Evolutionary conservation across 1,284 basidiomycete species (phyloP).

Genomic region (Volvariella surrecta): DNA sequence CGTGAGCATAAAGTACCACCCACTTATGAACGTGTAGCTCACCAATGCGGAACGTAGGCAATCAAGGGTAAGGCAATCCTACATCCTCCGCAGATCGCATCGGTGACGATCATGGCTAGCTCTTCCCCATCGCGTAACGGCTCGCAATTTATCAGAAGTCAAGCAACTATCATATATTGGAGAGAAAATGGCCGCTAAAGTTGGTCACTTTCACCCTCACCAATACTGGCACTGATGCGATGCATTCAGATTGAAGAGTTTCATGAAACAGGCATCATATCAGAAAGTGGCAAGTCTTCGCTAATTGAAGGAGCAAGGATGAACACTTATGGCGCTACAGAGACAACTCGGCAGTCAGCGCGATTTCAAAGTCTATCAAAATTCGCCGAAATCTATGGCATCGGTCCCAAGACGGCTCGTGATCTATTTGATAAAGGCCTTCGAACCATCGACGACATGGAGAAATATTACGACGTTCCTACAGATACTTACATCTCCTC

Average conservation of each 20-base stretch:
- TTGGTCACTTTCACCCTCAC: conserved; percentile 16
- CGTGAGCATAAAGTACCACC: conserved; percentile 26
- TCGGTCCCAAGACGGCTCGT: conserved; percentile 61
- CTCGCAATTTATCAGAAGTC: conserved; percentile 35
- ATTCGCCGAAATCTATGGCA: conserved; percentile 63
- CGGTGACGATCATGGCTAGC: conserved; percentile 29
- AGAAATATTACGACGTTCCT: conserved; percentile 50
- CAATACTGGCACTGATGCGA: neutral
- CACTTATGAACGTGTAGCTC: neutral
- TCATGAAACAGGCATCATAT: conserved; percentile 41
- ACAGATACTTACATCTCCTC: conserved; percentile 8
- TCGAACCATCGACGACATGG: conserved; percentile 53
- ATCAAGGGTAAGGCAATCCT: conserved; percentile 45
- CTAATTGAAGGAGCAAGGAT: too few species aligned
- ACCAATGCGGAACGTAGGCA: conserved; percentile 26
- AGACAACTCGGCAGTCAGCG: conserved; percentile 20
- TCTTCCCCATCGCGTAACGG: conserved; percentile 47
- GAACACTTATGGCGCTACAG: too few species aligned
- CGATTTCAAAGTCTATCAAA: conserved; percentile 47
- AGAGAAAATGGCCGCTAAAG: conserved; percentile 50
- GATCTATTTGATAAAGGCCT: conserved; percentile 52
- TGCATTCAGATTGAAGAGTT: conserved; percentile 52
- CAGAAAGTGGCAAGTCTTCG: conserved; percentile 45
- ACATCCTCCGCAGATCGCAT: conserved; percentile 1
- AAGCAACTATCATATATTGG: conserved; percentile 52